Evolutionary conservation across 768 basidiomycete genomes (phyloP), one percentile per base, ranked within the genome.

Genomic region (Tricholoma sp.): DNA sequence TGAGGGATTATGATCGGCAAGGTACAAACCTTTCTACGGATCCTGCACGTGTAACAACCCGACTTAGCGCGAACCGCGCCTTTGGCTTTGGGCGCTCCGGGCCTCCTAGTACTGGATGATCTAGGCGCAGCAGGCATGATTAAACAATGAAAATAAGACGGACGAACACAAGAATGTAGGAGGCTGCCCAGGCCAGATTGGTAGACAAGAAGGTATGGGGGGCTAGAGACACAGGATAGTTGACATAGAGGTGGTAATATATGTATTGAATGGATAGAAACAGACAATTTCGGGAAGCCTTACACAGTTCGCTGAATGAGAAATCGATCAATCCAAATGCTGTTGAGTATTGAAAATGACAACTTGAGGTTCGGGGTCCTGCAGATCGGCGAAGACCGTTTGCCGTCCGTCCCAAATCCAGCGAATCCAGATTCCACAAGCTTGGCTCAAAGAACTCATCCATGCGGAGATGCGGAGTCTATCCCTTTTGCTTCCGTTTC

Each of bases 1-100:
- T 57, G 56, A 53, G 41, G 59, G 49, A 60, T 57, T 59, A 57
- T 53, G 58, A 57, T 70, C 70, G 41, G 52, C 20, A 18, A 44
- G 44, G 39, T 33, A 49, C 47, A 29, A 50, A 89, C 90, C 88
- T 92, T 91, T 65, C 90, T 80, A 62, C 91, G 82, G 39, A 92
- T 89, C 65, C 90, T 81, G 75, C 90, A 92, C 55, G 90, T 92
- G 74, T 91, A 92, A 70, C 91, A 93, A 61, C 91, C 90, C 53
- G 88, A 88, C 80, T 92, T 92, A 54, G 89, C 90, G 67, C 90
- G 85, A 29, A 86, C 82, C 54, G 88, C 85, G 68, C 87, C 89
- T 78, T 91, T 92, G 59, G 83, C 78, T 69, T 91, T 91, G 59
- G 84, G 79, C 68, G 80, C 75, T 64, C 81, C 81, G 69, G 67